Conservation (phyloP, 306 rosid genomes). For the Senna siamea region DNA sequence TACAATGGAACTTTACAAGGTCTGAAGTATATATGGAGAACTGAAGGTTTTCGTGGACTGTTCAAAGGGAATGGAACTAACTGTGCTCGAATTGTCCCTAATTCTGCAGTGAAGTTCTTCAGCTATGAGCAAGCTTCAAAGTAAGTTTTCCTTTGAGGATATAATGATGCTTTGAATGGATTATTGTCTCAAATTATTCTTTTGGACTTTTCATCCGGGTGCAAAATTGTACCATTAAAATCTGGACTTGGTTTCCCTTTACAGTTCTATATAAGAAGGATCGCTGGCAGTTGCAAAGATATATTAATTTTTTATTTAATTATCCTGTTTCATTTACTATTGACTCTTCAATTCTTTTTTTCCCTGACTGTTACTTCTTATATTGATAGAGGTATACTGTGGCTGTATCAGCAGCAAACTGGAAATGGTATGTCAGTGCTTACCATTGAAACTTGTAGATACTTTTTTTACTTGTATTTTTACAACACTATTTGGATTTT, state of each 20-base stretch:
- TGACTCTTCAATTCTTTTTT: background rate
- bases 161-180: too few species aligned
- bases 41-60: conserved; percentile 93
- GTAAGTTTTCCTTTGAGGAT: conserved; percentile 54
- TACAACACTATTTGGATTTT: background rate
- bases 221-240: too few species aligned
- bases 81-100: conserved; percentile 96
- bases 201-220: too few species aligned
- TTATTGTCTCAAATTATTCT: too few species aligned
- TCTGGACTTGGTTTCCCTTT: too few species aligned
- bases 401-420: conserved; percentile 71
- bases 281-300: too few species aligned
- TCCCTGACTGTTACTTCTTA: conserved; percentile 42
- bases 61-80: conserved; percentile 97
- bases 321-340: conserved; percentile 1
- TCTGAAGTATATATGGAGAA: conserved; percentile 90
- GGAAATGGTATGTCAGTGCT: conserved; percentile 73
- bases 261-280: too few species aligned
- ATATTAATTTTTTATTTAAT: too few species aligned
- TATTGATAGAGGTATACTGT: conserved; percentile 76
- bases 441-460: conserved; percentile 17
- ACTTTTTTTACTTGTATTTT: background rate
- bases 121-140: conserved; percentile 97
- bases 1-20: conserved; percentile 96
- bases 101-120: conserved; percentile 97